Conservation (phyloP, 2,329 filamentous ascomycete genomes). For the Botrytis elliptica region DNA sequence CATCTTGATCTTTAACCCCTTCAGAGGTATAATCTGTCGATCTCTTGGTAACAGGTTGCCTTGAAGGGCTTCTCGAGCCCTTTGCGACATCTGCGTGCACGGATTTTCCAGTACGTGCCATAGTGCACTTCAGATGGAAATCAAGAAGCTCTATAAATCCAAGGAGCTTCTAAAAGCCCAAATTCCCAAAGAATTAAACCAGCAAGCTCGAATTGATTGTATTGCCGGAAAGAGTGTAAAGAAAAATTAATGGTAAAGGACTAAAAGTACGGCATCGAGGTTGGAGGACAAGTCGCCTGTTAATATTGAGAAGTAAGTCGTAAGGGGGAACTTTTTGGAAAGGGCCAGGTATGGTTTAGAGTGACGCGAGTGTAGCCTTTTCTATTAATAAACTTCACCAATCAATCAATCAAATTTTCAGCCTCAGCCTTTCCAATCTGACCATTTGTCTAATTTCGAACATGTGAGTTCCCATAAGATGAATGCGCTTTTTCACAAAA, state of each 20-base stretch:
- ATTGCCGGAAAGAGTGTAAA: slow-evolving; percentile 32
- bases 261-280: slow-evolving; percentile 36
- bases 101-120: slow-evolving; percentile 34
- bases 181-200: slow-evolving; percentile 27
- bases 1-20: slow-evolving; percentile 84
- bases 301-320: slow-evolving; percentile 7
- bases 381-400: slow-evolving; percentile 23
- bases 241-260: slow-evolving; percentile 30
- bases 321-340: slow-evolving; percentile 22
- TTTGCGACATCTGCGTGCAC: slow-evolving; percentile 25
- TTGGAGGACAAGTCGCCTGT: slow-evolving; percentile 26
- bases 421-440: slow-evolving; percentile 13
- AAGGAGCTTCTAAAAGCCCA: slow-evolving; percentile 28
- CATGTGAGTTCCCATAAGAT: background rate
- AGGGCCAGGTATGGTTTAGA: slow-evolving; percentile 19
- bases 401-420: slow-evolving; percentile 10
- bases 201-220: slow-evolving; percentile 22
- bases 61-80: slow-evolving; percentile 23
- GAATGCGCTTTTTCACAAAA: background rate
- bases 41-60: slow-evolving; percentile 29
- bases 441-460: background rate
- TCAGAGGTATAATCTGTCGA: slow-evolving; percentile 67
- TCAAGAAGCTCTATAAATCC: slow-evolving; percentile 26
- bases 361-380: slow-evolving; percentile 18
- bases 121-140: slow-evolving; percentile 26